phyloP scores from a whole-genome alignment of 768 basidiomycete species.

The Lyophyllum semitale region DNA sequence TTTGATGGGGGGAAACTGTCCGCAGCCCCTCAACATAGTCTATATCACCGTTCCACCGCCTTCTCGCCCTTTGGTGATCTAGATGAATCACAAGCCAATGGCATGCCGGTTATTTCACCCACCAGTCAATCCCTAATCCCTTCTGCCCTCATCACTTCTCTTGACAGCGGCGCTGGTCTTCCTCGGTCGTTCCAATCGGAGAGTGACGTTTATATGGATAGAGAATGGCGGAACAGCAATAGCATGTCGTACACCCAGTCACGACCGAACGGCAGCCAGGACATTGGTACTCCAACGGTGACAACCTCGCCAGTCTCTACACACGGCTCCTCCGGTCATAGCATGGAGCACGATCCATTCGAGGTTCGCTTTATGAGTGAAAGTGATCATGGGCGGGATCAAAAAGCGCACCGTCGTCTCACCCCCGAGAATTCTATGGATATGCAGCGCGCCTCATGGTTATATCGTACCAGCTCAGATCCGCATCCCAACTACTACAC shows the following conservation, averaged over 20 bases:
- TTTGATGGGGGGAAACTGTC: constrained; percentile 44
- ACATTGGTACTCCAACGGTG: constrained; percentile 21
- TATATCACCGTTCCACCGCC: constrained; percentile 23
- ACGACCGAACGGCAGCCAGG: constrained; percentile 12
- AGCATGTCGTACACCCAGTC: constrained; percentile 10
- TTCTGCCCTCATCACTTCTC: constrained; percentile 54
- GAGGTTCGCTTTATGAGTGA: constrained; percentile 39
- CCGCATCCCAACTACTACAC: constrained; percentile 20
- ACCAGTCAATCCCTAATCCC: constrained; percentile 56
- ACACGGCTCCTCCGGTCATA: constrained; percentile 25
- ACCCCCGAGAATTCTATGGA: constrained; percentile 26
- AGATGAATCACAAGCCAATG: constrained; percentile 23
- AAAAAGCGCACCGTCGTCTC: constrained; percentile 1
- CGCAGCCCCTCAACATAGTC: constrained; percentile 18
- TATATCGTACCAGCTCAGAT: constrained; percentile 37
- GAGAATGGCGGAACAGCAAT: constrained; percentile 46
- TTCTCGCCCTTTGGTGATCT: constrained; percentile 61
- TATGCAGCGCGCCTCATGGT: constrained; percentile 29
- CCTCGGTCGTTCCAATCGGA: constrained; percentile 55
- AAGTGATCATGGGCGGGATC: constrained; percentile 18
- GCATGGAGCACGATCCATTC: constrained; percentile 47
- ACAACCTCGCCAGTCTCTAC: constrained; percentile 45
- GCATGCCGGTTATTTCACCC: constrained; percentile 35
- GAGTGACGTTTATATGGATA: constrained; percentile 50
- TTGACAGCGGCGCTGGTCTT: constrained; percentile 43